Base-by-base conservation (phyloP, 2,329 filamentous ascomycete species). In the Fonsecaea erecta region DNA sequence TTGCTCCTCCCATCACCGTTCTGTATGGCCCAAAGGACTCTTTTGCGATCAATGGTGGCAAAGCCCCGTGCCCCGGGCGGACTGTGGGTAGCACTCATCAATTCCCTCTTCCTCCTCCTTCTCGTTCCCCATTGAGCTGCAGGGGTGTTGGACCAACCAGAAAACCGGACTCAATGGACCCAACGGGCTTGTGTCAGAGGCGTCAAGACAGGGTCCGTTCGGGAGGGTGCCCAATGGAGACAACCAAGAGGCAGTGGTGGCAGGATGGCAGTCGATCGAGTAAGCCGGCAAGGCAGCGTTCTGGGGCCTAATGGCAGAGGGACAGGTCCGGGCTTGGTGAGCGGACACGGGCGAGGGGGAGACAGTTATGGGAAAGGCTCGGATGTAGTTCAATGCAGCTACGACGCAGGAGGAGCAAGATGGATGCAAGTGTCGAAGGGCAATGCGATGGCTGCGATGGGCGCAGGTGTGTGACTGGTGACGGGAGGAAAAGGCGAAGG, bases 141-240 rank as follows among this genome's bases (percentile, higher is more conserved):
- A 60, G 46, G 62, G 59, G 59, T 64, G 37, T 37, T 28, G 52
- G 62, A 63, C 65, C 62, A 67, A 67, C 58, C 65, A 64, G 54
- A 53, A 24, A 37, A 35, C 59, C n/a, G 37, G 28, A 37, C 58
- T 51, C 54, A 58, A 21, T 16, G 34, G 40, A 43, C 34, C 37
- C 35, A 60, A 58, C 35, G 21, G 60, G 60, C 51, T 56, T 48
- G 60, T 53, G 54, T 65, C 64, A 52, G 46, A 52, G 59, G 35
- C 26, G 40, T 48, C 53, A 46, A 62, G 57, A 32, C 61, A 53
- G 64, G 64, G 55, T 53, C 56, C 55, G 56, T 58, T 59, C 34
- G 54, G 46, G 52, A 46, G 11, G 14, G 40, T 54, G 52, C 60
- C 66, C 63, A 66, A 66, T 66, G 58, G 51, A 40, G 62, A 43